Percentiles rank a stretch among this genome's conserved stretches.
These are phyloP conservation scores for Fraxinus dipetala DNA, from an alignment of 305 asterid species.

Conservation along the genomic window DNA sequence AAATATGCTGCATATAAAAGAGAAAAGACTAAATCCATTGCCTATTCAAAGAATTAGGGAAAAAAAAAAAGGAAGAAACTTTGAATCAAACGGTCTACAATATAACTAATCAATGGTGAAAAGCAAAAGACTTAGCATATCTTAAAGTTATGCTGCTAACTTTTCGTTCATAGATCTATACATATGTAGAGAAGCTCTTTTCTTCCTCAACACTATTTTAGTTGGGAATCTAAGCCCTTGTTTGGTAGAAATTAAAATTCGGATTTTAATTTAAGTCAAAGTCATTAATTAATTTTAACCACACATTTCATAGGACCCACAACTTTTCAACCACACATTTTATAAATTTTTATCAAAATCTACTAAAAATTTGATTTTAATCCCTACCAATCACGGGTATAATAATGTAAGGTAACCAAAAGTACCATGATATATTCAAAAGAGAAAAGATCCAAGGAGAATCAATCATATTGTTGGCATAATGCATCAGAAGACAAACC, in stretches of 20 bases:
- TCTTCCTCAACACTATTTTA: not conserved
- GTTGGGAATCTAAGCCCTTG: not conserved
- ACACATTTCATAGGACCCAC: no score
- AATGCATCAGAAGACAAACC: not conserved
- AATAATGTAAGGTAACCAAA: not conserved
- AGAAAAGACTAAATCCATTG: not conserved
- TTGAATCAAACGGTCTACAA: not conserved
- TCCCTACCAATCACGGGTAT: no score
- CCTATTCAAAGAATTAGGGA: not conserved
- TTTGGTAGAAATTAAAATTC: no score
- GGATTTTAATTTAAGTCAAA: no score
- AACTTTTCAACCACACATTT: no score
- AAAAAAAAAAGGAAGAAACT: not conserved
- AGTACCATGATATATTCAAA: not conserved
- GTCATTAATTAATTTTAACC: no score
- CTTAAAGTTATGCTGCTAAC: not conserved
- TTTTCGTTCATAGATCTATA: not conserved
- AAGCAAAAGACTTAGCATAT: not conserved
- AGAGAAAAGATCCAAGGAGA: not conserved
- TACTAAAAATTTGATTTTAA: no score
- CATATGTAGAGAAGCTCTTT: not conserved
- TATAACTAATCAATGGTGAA: not conserved
- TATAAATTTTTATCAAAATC: no score
- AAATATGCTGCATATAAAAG: constrained; percentile 40
- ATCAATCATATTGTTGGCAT: not conserved